phyloP scores from a whole-genome alignment of 2,329 filamentous ascomycete genomes.

The Dothidotthia symphoricarpi region DNA sequence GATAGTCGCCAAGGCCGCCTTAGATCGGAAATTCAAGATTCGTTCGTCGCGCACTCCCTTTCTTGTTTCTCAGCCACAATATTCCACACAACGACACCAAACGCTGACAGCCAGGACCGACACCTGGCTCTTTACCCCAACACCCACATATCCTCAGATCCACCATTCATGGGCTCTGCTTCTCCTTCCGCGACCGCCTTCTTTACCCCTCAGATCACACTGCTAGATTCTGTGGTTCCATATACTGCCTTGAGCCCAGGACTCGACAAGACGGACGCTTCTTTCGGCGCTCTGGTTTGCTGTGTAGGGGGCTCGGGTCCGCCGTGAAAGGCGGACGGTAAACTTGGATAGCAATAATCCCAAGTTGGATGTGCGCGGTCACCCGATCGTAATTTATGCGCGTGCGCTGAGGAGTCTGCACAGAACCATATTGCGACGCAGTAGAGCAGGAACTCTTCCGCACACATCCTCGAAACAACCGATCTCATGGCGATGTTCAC shows the following conservation, averaged over 20 bases:
- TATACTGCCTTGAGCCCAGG: conserved; percentile 37
- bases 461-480: conserved; percentile 6
- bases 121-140: conserved; percentile 30
- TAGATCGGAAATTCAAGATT: conserved; percentile 22
- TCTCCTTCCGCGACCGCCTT: conserved; percentile 34
- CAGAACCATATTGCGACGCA: conserved; percentile 19
- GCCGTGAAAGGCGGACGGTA: conserved; percentile 57
- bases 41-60: conserved; percentile 17
- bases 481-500: conserved; percentile 35
- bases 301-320: conserved; percentile 50
- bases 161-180: conserved; percentile 49
- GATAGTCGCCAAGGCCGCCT: conserved; percentile 20
- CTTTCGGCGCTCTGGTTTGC: conserved; percentile 50
- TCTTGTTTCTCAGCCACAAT: conserved; percentile 19
- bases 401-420: conserved; percentile 25
- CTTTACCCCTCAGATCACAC: conserved; percentile 33
- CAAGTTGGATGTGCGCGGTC: conserved; percentile 28
- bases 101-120: conserved; percentile 26
- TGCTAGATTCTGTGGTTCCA: conserved; percentile 37
- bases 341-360: conserved; percentile 24
- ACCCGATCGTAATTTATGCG: conserved; percentile 9
- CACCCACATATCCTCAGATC: conserved; percentile 22
- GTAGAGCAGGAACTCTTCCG: conserved; percentile 8
- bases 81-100: conserved; percentile 14
- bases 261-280: conserved; percentile 45